Conservation (phyloP, 352 stramenopile species). For the Globisporangium heterothallicum region DNA sequence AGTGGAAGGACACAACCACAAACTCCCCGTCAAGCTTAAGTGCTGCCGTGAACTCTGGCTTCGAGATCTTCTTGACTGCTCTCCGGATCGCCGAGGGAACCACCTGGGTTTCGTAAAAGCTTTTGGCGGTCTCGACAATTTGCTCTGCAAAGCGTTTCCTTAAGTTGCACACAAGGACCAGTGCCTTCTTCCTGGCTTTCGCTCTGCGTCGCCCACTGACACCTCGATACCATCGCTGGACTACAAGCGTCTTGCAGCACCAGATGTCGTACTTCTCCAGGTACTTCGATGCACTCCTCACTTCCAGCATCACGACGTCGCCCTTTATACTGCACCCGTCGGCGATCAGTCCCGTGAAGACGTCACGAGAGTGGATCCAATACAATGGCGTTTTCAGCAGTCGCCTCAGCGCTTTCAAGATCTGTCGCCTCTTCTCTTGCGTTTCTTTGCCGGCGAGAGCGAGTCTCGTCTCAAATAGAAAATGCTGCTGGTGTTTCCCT, state of each 20-base stretch:
- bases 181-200: slow-evolving; percentile 18
- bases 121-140: slow-evolving; percentile 20
- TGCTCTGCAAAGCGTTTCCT: slow-evolving; percentile 23
- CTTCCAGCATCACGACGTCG: slow-evolving; percentile 68
- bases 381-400: slow-evolving; percentile 61
- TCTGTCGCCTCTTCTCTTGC: slow-evolving; percentile 33
- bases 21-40: slow-evolving; percentile 55
- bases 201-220: slow-evolving; percentile 28
- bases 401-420: slow-evolving; percentile 44
- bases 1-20: slow-evolving; percentile 57
- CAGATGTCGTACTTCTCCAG: slow-evolving; percentile 62
- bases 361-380: slow-evolving; percentile 33
- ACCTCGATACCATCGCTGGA: slow-evolving; percentile 65
- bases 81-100: slow-evolving; percentile 22
- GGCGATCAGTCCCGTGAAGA: slow-evolving; percentile 44
- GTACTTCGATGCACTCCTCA: slow-evolving; percentile 47
- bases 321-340: slow-evolving; percentile 52
- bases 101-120: slow-evolving; percentile 31
- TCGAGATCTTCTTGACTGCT: slow-evolving; percentile 26
- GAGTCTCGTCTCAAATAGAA: slow-evolving; percentile 62
- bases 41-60: slow-evolving; percentile 33
- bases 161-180: slow-evolving; percentile 26
- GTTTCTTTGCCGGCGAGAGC: slow-evolving; percentile 49
- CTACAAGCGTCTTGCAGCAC: slow-evolving; percentile 32
- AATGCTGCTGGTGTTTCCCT: slow-evolving; percentile 56